Base-by-base conservation (phyloP, 169 alveolate genomes). In the Plasmodium falciparum region DNA sequence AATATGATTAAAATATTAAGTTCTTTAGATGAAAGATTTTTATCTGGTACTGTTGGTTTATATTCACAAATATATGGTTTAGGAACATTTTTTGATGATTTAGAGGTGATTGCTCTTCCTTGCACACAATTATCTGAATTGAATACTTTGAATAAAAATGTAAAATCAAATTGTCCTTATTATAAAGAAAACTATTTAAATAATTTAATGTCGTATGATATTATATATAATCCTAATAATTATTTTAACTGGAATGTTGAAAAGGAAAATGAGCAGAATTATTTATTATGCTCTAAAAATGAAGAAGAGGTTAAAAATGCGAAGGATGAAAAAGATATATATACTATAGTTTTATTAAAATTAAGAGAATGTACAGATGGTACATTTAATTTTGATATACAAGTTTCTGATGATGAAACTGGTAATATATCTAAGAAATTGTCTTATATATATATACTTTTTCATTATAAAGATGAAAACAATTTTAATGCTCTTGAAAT, bases 21-120 rank as follows among this genome's bases (percentile, higher is more conserved):
- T 49, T 96, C 95, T 20, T 75, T 96, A 73, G 98, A 96, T 91
- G 96, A 96, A 78, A 88, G 96, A 9, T 94, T 96, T 61, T 66
- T 95, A 73, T 93, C 96, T 62, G 98, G 98, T 15, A 90, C 96
- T 13, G 95, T 96, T 47, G 98, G 97, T 5, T 93, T 96, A 65
- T 96, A 95, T 76, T 93, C 97, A 9, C 94, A 95, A 62, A 97
- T 97, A 39, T 90, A 94, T 80, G 95, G 95, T 2, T 96, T 94
- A 26, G 96, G 97, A 24, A 94, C 95, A 17, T 95, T 94, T 88
- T 96, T 94, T 59, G 98, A 96, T 88, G 93, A 92, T 13, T 67
- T 96, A 33, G 74, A 83, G 24, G 88, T 96, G n/a, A 92, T 76
- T 49, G 97, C 97, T n/a, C 92, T 69, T 22, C 92, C 96, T 2